phyloP scores from a whole-genome alignment of 768 basidiomycete species.

The Mycena rebaudengoi region DNA sequence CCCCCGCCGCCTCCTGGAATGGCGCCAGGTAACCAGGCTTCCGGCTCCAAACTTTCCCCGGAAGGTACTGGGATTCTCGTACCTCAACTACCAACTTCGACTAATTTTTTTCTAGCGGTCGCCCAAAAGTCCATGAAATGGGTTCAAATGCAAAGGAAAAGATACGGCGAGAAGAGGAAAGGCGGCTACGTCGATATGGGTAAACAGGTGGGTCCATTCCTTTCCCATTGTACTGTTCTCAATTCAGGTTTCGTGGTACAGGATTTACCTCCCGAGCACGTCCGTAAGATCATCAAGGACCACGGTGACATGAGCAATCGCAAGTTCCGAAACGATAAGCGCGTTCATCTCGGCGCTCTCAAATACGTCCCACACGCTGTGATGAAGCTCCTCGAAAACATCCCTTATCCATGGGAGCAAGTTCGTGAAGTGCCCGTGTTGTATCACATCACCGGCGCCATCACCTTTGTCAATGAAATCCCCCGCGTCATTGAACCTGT shows the following conservation, averaged over 20 bases:
- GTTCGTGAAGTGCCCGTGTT: conserved; percentile 98
- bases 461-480: conserved; percentile 99
- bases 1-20: conserved; percentile 64
- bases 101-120: conserved; percentile 56
- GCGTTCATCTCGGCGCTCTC: conserved; percentile 97
- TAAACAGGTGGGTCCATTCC: conserved; percentile 74
- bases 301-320: conserved; percentile 99
- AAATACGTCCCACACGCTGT: conserved; percentile 99
- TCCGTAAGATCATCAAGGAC: conserved; percentile 99
- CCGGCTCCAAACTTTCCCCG: conserved; percentile 53
- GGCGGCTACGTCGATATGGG: conserved; percentile 93
- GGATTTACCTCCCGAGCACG: conserved; percentile 97
- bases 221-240: conserved; percentile 27
- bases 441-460: conserved; percentile 99
- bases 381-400: conserved; percentile 98
- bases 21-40: conserved; percentile 48
- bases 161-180: conserved; percentile 91
- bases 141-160: conserved; percentile 91
- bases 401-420: conserved; percentile 98
- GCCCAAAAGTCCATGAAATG: conserved; percentile 96
- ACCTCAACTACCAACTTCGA: not conserved
- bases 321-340: conserved; percentile 99
- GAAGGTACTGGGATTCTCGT: conserved; percentile 47
- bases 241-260: conserved; percentile 40
- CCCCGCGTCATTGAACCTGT: conserved; percentile 97